phyloP scores from a whole-genome alignment of 2,329 filamentous ascomycete genomes.

The Botrytis squamosa region DNA sequence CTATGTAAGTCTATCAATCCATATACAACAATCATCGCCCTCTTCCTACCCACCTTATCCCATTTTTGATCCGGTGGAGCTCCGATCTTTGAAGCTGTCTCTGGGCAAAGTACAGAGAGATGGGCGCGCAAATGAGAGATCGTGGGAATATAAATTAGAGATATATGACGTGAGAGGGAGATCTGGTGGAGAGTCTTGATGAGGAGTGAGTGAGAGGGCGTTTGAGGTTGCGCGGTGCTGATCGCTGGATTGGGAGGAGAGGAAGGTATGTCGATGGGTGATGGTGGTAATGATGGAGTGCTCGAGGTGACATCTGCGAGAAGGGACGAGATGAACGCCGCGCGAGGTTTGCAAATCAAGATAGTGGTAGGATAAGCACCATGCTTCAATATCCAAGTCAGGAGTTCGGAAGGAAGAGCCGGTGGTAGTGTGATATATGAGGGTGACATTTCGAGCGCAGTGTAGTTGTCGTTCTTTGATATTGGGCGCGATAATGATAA shows the following conservation, averaged over 20 bases:
- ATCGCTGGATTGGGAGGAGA: not conserved
- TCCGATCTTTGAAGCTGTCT: constrained; percentile 11
- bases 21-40: constrained; percentile 55
- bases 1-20: constrained; percentile 65
- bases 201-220: constrained; percentile 48
- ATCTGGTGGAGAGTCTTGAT: constrained; percentile 67
- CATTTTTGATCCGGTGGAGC: constrained; percentile 3
- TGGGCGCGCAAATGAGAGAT: constrained; percentile 76
- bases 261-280: constrained; percentile 12
- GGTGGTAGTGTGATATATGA: constrained; percentile 51
- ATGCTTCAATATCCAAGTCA: constrained; percentile 61
- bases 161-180: constrained; percentile 65
- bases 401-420: constrained; percentile 57
- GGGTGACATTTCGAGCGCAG: constrained; percentile 26
- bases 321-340: constrained; percentile 63
- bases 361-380: constrained; percentile 61
- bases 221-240: not conserved
- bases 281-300: constrained; percentile 19
- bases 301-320: constrained; percentile 44
- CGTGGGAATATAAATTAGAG: constrained; percentile 70
- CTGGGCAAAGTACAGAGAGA: constrained; percentile 52
- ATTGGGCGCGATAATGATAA: not conserved
- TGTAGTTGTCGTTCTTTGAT: not conserved
- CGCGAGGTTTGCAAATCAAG: constrained; percentile 66
- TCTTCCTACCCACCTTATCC: constrained; percentile 24